Conservation (phyloP, 176 grass and related monocot genomes). For the Oryza glumipatula region DNA sequence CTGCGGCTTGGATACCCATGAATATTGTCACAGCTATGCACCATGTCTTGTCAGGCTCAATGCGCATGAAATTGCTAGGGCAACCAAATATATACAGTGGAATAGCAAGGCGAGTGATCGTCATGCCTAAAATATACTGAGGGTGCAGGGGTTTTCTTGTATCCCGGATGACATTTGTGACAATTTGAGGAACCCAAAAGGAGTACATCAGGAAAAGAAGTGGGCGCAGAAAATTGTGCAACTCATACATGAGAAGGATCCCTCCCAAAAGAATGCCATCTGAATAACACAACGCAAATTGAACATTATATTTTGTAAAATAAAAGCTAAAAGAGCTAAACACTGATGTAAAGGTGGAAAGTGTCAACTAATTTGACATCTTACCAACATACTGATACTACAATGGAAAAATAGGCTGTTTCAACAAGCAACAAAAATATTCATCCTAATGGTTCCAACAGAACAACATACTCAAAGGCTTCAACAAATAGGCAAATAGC, state of each 20-base stretch:
- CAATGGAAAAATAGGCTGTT: conserved; percentile 7
- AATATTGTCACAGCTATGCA: conserved; percentile 78
- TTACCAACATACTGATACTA: not conserved
- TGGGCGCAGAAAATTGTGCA: conserved; percentile 80
- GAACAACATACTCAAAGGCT: not conserved
- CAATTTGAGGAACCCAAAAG: conserved; percentile 97
- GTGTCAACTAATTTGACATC: not conserved
- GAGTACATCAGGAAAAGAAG: conserved; percentile 87
- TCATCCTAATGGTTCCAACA: conserved; percentile 2
- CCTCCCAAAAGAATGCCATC: conserved; percentile 99
- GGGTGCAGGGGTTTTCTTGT: conserved; percentile 97
- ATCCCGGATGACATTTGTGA: conserved; percentile 89
- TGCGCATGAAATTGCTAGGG: conserved; percentile 93
- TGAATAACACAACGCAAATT: conserved; percentile 49
- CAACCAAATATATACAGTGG: conserved; percentile 96
- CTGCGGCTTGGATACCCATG: conserved; percentile 69
- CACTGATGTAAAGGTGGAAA: not conserved
- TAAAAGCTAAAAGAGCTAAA: not conserved
- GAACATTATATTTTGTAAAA: conserved; percentile 6
- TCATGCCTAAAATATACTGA: conserved; percentile 95
- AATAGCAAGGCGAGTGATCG: conserved; percentile 76
- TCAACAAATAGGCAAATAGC: conserved; percentile 18
- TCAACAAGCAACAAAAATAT: conserved; percentile 23
- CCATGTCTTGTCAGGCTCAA: conserved; percentile 77
- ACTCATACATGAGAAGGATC: conserved; percentile 89